Evolutionary conservation across 2,329 filamentous ascomycete species (phyloP).

Genomic region (Sclerotinia minor): DNA sequence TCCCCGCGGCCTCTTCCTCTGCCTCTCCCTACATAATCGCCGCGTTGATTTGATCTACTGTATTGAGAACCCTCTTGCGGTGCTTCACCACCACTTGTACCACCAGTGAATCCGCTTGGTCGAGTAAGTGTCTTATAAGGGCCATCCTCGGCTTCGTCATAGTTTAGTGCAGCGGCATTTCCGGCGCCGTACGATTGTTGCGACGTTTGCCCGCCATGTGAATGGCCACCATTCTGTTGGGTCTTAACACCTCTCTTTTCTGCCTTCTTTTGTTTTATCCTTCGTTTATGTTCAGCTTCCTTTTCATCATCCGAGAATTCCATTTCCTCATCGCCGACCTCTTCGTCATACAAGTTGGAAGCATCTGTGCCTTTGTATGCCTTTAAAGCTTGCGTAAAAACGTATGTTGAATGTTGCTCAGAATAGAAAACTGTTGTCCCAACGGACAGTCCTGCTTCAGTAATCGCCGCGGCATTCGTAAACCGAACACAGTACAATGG

Average conservation of each 20-base stretch:
- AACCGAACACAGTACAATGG: constrained; percentile 86
- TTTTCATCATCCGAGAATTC: constrained; percentile 98
- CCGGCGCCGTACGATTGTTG: constrained; percentile 40
- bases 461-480: constrained; percentile 65
- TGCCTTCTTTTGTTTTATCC: constrained; percentile 65
- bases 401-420: constrained; percentile 73
- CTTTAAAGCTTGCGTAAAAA: constrained; percentile 82
- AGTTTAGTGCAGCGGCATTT: constrained; percentile 54
- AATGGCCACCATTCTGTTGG: constrained; percentile 45
- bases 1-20: constrained; percentile 35
- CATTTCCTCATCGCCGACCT: constrained; percentile 79
- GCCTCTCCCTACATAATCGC: constrained; percentile 32
- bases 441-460: constrained; percentile 63
- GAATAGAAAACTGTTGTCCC: constrained; percentile 79
- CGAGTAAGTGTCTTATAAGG: constrained; percentile 71
- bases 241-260: constrained; percentile 56
- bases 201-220: constrained; percentile 43
- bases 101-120: constrained; percentile 59
- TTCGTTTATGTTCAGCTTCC: constrained; percentile 77
- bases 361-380: constrained; percentile 86
- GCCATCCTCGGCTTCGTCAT: constrained; percentile 68
- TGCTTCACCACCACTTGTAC: constrained; percentile 44
- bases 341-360: constrained; percentile 92
- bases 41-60: constrained; percentile 30
- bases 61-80: constrained; percentile 42